Conservation (phyloP, 768 basidiomycete genomes). For the Leccinellum rugosiceps region DNA sequence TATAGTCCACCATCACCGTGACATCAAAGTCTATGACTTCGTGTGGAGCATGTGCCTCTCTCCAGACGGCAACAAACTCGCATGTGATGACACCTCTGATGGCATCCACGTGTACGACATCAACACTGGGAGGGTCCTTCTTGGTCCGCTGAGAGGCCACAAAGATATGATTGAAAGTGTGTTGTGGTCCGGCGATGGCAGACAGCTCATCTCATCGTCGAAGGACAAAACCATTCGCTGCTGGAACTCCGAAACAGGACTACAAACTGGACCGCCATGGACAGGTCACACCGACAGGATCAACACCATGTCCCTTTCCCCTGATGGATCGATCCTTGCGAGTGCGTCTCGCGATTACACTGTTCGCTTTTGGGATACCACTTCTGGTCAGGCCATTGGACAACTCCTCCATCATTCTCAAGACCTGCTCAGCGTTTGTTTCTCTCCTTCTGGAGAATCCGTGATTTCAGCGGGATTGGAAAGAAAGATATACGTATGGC, state of each 20-base stretch:
- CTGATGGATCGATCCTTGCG: no score
- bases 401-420: no score
- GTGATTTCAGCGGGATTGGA: no score
- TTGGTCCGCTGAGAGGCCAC: background rate
- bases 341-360: no score
- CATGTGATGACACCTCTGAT: background rate
- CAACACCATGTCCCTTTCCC: no score
- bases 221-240: background rate
- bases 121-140: background rate
- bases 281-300: background rate
- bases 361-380: no score
- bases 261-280: background rate
- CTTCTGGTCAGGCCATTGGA: no score
- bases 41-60: background rate
- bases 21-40: background rate
- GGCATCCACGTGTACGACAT: background rate
- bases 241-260: background rate
- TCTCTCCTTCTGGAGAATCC: no score
- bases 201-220: background rate
- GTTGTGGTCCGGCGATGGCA: background rate
- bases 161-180: background rate
- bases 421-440: no score
- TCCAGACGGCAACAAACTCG: background rate
- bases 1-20: background rate
- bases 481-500: no score